Evolutionary conservation across 495 filamentous ascomycete species (phyloP).

Genomic region (Geoglossum glabrum): DNA sequence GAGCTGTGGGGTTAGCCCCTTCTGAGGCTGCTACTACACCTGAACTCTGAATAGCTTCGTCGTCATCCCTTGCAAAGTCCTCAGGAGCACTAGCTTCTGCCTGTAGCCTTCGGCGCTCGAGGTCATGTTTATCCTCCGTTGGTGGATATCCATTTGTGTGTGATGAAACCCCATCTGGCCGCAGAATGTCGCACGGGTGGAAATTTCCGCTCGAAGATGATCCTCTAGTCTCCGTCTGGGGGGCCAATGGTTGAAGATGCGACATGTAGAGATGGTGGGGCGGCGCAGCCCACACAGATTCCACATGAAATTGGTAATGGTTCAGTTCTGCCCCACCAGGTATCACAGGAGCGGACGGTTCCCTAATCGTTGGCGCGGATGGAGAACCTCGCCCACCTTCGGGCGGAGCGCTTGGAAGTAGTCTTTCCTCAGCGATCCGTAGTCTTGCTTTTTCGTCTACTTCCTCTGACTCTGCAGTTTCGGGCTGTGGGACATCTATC

Average conservation of each 20-base stretch:
- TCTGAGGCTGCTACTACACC: slow-evolving; percentile 6
- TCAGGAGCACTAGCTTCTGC: slow-evolving; percentile 52
- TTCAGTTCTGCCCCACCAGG: background rate
- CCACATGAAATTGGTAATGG: background rate
- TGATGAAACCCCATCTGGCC: background rate
- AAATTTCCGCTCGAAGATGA: slow-evolving; percentile 20
- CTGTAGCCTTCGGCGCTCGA: slow-evolving; percentile 54
- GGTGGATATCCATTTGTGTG: slow-evolving; percentile 6
- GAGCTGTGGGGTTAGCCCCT: slow-evolving; percentile 7
- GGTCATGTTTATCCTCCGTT: slow-evolving; percentile 70
- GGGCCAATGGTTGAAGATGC: slow-evolving; percentile 14
- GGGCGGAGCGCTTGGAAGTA: slow-evolving; percentile 53
- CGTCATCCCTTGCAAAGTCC: slow-evolving; percentile 28
- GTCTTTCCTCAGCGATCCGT: slow-evolving; percentile 41
- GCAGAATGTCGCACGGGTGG: slow-evolving; percentile 4
- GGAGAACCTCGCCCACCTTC: slow-evolving; percentile 18
- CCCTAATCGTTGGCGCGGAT: slow-evolving; percentile 9
- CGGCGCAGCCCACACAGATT: background rate
- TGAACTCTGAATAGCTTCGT: slow-evolving; percentile 8
- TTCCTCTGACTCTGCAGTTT: slow-evolving; percentile 27
- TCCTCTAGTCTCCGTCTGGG: slow-evolving; percentile 3
- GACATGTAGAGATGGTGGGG: background rate
- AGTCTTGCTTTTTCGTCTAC: slow-evolving; percentile 50
- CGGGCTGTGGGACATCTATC: slow-evolving; percentile 28
- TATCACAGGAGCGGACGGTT: background rate